phyloP scores from a whole-genome alignment of 2,329 filamentous ascomycete species.

The Leptographium flavum region DNA sequence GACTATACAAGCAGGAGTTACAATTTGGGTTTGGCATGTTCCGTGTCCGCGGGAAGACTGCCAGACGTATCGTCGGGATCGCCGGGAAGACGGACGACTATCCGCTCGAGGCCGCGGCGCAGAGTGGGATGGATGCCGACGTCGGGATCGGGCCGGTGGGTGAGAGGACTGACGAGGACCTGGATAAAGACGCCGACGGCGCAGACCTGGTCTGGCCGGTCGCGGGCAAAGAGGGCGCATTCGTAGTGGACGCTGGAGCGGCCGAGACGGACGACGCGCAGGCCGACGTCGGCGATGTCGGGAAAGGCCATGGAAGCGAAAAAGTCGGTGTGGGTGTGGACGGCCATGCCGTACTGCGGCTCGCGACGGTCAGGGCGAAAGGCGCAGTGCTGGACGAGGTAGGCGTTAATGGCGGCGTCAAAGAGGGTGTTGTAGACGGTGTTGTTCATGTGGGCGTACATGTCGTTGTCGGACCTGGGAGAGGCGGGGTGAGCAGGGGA shows the following conservation, averaged over 20 bases:
- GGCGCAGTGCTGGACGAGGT: slow-evolving; percentile 65
- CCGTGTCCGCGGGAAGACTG: too few species aligned
- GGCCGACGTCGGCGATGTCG: slow-evolving; percentile 62
- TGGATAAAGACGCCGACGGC: slow-evolving; percentile 79
- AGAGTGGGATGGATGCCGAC: slow-evolving; percentile 47
- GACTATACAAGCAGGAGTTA: not conserved
- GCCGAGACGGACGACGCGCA: slow-evolving; percentile 73
- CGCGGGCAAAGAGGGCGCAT: slow-evolving; percentile 69
- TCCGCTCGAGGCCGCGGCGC: slow-evolving; percentile 42
- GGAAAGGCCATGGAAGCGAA: slow-evolving; percentile 73
- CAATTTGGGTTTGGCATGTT: too few species aligned
- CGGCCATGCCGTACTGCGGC: slow-evolving; percentile 66
- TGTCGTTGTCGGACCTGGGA: slow-evolving; percentile 76
- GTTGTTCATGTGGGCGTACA: slow-evolving; percentile 92
- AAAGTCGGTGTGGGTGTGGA: slow-evolving; percentile 75
- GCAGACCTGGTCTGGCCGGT: slow-evolving; percentile 56
- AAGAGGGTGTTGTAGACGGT: slow-evolving; percentile 76
- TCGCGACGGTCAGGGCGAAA: slow-evolving; percentile 56
- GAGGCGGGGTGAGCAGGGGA: not conserved
- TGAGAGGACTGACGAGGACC: slow-evolving; percentile 70
- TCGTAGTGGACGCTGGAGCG: slow-evolving; percentile 84
- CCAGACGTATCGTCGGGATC: slow-evolving; percentile 2
- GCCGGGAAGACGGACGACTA: slow-evolving; percentile 23
- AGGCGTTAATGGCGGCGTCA: slow-evolving; percentile 81
- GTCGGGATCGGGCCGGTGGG: slow-evolving; percentile 47